Evolutionary conservation across 768 basidiomycete genomes (phyloP), one percentile per base, ranked within the genome.

Genomic region (Phanerodontia chrysosporium): DNA sequence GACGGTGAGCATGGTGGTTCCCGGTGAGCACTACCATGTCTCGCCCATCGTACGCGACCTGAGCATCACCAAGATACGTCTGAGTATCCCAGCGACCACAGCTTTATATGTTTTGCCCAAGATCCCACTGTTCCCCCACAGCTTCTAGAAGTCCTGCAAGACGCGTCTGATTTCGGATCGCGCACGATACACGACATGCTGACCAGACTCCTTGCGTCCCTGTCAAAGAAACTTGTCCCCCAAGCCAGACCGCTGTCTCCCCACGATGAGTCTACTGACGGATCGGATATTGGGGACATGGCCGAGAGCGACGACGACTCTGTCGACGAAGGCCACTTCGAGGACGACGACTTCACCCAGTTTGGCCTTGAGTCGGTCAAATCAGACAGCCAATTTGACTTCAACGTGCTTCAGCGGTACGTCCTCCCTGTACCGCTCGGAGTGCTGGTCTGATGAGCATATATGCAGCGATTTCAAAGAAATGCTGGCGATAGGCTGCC

Each of bases 11-110:
- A 65, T 86, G 24, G 69, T 84, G 29, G 72, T 83, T 27, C 80
- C 84, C 45, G 84, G 83, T 78, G 63, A 42, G 76, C n/a, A n/a
- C n/a, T 64, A 14, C 10, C 4, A 21, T 4, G 45, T 10, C 21
- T 46, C 18, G 13, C 13, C 14, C 27, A 3, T 32, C 29, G 27
- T 9, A 10, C 29, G 28, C 36, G 62, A 27, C 36, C 22, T 30
- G 28, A 18, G 30, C 51, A n/a, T n/a, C 24, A 51, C 44, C 21
- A 60, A 86, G 86, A 87, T 64, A 81, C 85, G 1, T 83, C 86
- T 10, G 83, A 85, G 53, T 90, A 90, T 66, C 88, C 88, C 0
- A 72, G 72, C 27, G 75, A 72, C 58, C 87, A 89, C 66, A 74
- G 77, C 0, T 78, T 80, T 55, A 80, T 87, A 64, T 78, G 83